These are phyloP conservation scores for Phytophthora capsici DNA, from an alignment of 352 stramenopile species.

Conservation along the genomic window DNA sequence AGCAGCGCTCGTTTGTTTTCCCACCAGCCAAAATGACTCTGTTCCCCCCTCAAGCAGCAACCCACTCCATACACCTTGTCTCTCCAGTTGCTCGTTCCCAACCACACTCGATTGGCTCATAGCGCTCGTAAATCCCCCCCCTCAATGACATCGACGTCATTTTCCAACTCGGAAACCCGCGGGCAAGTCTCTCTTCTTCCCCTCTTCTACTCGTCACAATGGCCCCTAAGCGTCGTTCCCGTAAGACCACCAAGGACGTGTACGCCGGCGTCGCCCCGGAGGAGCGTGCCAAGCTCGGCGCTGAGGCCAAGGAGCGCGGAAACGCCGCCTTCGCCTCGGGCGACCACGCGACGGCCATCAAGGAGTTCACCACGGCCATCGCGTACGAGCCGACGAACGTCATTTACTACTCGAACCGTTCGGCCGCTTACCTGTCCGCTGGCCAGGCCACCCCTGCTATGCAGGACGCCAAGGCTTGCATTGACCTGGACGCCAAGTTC, in stretches of 20 bases:
- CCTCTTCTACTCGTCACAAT: conserved; percentile 38
- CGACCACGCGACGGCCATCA: conserved; percentile 86
- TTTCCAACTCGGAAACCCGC: conserved; percentile 52
- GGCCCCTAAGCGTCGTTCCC: conserved; percentile 83
- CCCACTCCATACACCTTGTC: background rate
- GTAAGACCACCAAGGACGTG: conserved; percentile 87
- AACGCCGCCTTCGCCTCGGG: conserved; percentile 81
- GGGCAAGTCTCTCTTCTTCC: conserved; percentile 32
- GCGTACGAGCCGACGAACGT: conserved; percentile 87
- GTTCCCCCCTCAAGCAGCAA: conserved; percentile 21
- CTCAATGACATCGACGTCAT: conserved; percentile 37
- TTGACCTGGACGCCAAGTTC: conserved; percentile 87
- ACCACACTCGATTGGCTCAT: conserved; percentile 39
- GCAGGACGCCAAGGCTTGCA: conserved; percentile 88
- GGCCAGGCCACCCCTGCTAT: conserved; percentile 82
- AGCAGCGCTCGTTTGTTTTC: conserved; percentile 26
- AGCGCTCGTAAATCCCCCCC: conserved; percentile 16
- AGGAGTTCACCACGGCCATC: conserved; percentile 89
- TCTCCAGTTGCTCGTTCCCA: conserved; percentile 22
- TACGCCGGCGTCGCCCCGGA: conserved; percentile 66
- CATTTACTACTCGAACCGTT: conserved; percentile 91
- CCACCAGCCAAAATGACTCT: background rate
- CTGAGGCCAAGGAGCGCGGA: conserved; percentile 86
- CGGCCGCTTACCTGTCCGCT: conserved; percentile 82
- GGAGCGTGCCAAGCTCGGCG: conserved; percentile 76